Evolutionary conservation across 1,139 yeast species (phyloP).

Genomic region (Hansenula anomala): DNA sequence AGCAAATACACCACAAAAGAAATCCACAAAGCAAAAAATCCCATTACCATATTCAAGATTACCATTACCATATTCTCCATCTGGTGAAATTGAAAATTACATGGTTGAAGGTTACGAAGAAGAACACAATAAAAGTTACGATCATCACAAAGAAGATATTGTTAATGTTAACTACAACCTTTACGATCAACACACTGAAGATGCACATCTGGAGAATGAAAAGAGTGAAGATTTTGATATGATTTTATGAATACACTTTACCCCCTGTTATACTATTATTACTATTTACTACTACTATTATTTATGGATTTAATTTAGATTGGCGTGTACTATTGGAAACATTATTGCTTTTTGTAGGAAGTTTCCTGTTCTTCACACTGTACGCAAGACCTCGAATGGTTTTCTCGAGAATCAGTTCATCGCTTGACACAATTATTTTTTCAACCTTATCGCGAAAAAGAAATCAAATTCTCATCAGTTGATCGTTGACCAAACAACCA

Average conservation of each 20-base stretch:
- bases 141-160: conserved; percentile 18
- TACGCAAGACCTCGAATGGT: too few relatives aligned
- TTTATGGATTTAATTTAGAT: background rate
- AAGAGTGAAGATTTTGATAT: conserved; percentile 10
- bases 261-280: background rate
- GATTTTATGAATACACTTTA: conserved; percentile 3
- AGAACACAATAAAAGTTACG: conserved; percentile 15
- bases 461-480: too few relatives aligned
- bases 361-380: too few relatives aligned
- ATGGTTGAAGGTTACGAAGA: conserved; percentile 32
- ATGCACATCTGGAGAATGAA: conserved; percentile 10
- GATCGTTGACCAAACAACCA: too few relatives aligned
- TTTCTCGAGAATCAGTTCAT: too few relatives aligned
- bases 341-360: too few relatives aligned
- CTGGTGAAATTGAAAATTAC: conserved; percentile 34
- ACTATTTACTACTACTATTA: background rate
- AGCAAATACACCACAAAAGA: conserved; percentile 11
- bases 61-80: conserved; percentile 24
- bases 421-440: too few relatives aligned
- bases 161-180: conserved; percentile 20
- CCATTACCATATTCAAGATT: conserved; percentile 16
- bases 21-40: background rate
- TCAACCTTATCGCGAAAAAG: too few relatives aligned
- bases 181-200: conserved; percentile 21
- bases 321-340: too few relatives aligned